Base-by-base conservation (phyloP, 257 asterid genomes). In the Knoxia roxburghii region DNA sequence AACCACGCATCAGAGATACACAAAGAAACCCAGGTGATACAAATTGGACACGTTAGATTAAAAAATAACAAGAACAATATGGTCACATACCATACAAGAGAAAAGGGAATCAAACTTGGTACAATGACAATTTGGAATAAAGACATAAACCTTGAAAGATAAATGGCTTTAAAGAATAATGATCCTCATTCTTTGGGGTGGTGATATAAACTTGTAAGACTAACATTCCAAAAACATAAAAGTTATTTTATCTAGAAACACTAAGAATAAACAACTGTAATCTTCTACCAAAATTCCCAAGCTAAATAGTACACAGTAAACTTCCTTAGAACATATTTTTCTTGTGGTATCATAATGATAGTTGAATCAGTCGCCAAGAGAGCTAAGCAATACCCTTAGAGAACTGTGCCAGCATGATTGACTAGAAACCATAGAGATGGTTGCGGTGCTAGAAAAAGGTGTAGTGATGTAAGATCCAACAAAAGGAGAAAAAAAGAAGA, bases 1-100 rank as follows among this genome's bases (percentile, higher is more conserved):
- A 71, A 49, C 46, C 20, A n/a, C n/a, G 59, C 48, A 41, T 62
- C 55, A 71, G 65, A 55, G 24, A 17, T 24, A 11, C 17, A 8
- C 45, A 24, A 54, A 55, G 30, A 68, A 30, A 29, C 29, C 18
- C 7, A 4, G 6, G 51, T 2, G 54, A 40, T n/a, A 3, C 0
- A 68, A 23, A 27, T 26, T 43, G 6, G 17, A 53, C 53, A 17
- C 13, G 13, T 54, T 14, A 8, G 14, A 56, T 14, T 13, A 23
- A 7, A 20, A 45, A 64, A 27, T 4, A 8, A 57, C 17, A 12
- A 32, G 5, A 49, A 5, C 14, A 43, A 43, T 26, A 37, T 32
- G 7, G 23, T 18, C n/a, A n/a, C n/a, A 55, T 3, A 4, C 12
- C 20, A n/a, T 9, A 65, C 0, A 6, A 23, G 57, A 65, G 33